These are phyloP conservation scores for Xylaria sp. DNA, from an alignment of 2,329 filamentous ascomycete species.

Conservation along the genomic window DNA sequence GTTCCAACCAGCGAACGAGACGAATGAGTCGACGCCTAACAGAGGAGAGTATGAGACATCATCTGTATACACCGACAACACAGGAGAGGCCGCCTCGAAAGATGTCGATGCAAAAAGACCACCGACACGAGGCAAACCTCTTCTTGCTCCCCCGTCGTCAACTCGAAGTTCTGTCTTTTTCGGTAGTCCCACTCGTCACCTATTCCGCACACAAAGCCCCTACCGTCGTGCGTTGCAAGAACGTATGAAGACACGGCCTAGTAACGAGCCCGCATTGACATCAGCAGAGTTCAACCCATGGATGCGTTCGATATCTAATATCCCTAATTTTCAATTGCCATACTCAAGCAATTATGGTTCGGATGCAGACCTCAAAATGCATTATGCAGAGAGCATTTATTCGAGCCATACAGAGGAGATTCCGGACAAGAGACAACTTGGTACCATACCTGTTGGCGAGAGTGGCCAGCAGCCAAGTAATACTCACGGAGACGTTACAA, in stretches of 20 bases:
- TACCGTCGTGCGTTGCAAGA: conserved; percentile 49
- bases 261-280: conserved; percentile 24
- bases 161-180: conserved; percentile 47
- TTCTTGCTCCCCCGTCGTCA: conserved; percentile 31
- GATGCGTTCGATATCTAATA: conserved; percentile 38
- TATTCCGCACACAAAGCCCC: conserved; percentile 51
- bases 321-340: conserved; percentile 38
- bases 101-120: not conserved
- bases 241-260: conserved; percentile 37
- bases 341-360: conserved; percentile 38
- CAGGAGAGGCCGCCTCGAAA: not conserved
- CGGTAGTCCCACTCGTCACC: conserved; percentile 45
- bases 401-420: conserved; percentile 34
- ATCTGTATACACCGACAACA: not conserved
- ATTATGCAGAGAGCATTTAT: conserved; percentile 47
- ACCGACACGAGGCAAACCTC: conserved; percentile 17
- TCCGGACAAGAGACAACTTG: conserved; percentile 6
- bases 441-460: conserved; percentile 12
- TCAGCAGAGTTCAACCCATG: conserved; percentile 35
- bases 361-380: conserved; percentile 34
- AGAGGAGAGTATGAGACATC: conserved; percentile 5
- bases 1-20: not conserved
- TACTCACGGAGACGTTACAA: conserved; percentile 31
- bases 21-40: not conserved
- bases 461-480: conserved; percentile 20